These are phyloP conservation scores for Xylaria sp. DNA, from an alignment of 2,329 filamentous ascomycete genomes.

Conservation along the genomic window DNA sequence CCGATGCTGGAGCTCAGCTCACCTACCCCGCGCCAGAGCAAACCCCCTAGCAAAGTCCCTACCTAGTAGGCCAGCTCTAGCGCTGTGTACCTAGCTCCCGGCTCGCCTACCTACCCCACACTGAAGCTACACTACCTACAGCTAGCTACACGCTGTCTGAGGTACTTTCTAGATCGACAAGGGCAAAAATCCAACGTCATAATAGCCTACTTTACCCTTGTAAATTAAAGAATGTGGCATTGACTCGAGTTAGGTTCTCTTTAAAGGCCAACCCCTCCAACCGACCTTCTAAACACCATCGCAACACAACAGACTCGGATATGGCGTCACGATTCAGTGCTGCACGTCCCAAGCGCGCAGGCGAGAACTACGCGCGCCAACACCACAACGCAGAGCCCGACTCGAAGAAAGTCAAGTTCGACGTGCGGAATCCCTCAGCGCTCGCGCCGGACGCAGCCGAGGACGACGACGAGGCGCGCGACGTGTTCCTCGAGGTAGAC, in stretches of 20 bases:
- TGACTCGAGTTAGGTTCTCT: neutral
- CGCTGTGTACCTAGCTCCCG: neutral
- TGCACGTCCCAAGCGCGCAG: conserved; percentile 81
- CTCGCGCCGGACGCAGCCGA: conserved; percentile 79
- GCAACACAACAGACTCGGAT: neutral
- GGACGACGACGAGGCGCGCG: conserved; percentile 51
- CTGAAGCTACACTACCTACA: neutral
- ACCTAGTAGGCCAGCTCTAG: neutral
- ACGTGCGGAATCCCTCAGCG: conserved; percentile 91
- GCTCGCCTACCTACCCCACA: conserved; percentile 25
- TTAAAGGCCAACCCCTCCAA: neutral
- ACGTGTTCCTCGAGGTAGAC: conserved; percentile 83
- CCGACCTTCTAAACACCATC: neutral
- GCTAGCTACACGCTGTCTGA: too few species aligned
- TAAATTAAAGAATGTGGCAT: conserved; percentile 2
- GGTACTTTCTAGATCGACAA: conserved; percentile 11
- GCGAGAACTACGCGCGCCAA: conserved; percentile 78
- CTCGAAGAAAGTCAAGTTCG: conserved; percentile 86
- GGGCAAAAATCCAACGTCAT: conserved; percentile 41
- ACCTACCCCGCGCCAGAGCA: conserved; percentile 11
- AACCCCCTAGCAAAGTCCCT: neutral
- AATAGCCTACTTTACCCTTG: neutral
- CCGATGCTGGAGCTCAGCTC: conserved; percentile 6
- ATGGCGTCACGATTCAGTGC: conserved; percentile 67
- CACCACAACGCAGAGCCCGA: conserved; percentile 63